phyloP scores from a whole-genome alignment of 495 filamentous ascomycete genomes.

The Podospora anserina region DNA sequence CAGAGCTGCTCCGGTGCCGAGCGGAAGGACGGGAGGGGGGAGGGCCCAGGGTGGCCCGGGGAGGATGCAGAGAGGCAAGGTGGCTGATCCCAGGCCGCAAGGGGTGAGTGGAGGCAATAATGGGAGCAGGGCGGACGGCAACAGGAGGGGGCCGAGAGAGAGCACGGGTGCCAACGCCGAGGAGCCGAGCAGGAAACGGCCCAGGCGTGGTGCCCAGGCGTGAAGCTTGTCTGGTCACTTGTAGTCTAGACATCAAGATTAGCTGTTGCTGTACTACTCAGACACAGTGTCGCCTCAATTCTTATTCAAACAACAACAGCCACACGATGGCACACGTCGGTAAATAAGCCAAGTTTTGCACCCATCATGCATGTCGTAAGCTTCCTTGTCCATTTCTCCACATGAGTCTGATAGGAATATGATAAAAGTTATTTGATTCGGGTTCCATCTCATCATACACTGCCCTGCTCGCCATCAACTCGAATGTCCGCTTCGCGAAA shows the following conservation, averaged over 20 bases:
- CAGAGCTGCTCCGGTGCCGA: slow-evolving; percentile 5
- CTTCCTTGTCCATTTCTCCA: background rate
- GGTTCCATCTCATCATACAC: background rate
- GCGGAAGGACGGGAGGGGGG: background rate
- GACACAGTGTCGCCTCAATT: no score
- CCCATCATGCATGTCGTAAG: no score
- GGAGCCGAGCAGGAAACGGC: slow-evolving; percentile 21
- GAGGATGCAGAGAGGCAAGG: background rate
- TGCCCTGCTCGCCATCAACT: background rate
- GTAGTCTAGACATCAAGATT: no score
- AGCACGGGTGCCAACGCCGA: slow-evolving; percentile 7
- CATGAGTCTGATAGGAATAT: background rate
- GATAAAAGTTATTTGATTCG: background rate
- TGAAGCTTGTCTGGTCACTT: background rate
- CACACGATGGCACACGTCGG: no score
- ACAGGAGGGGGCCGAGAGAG: slow-evolving; percentile 1
- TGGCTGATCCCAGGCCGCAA: background rate
- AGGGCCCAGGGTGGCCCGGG: background rate
- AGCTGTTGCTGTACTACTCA: no score
- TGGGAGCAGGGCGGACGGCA: background rate
- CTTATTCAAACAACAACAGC: no score
- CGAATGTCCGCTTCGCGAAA: background rate
- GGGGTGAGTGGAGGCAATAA: background rate
- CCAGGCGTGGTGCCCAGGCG: slow-evolving; percentile 1
- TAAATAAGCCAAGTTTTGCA: no score